Percentiles rank a stretch among this genome's conserved stretches.
These are phyloP conservation scores for Larix kaempferi DNA, from an alignment of 75 land plant genomes.

Conservation along the genomic window DNA sequence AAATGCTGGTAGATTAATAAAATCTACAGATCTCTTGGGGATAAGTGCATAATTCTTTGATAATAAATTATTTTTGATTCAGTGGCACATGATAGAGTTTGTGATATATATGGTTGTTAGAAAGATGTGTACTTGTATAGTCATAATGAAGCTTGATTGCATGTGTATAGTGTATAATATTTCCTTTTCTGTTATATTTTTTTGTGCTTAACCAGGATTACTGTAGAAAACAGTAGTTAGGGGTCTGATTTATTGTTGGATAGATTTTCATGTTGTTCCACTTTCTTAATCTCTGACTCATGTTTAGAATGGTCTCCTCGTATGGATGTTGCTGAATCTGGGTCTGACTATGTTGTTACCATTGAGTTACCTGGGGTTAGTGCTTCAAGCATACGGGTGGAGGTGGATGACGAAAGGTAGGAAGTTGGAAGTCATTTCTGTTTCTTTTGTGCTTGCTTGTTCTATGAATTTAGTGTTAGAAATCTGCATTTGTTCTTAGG, in stretches of 20 bases:
- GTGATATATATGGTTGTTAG: neutral
- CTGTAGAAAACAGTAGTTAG: conserved; percentile 14
- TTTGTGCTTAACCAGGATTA: neutral
- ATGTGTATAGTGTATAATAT: conserved; percentile 7
- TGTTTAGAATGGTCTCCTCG: conserved; percentile 69
- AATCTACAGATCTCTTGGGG: neutral
- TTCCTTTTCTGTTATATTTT: neutral
- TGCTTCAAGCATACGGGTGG: conserved; percentile 56
- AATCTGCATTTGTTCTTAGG: neutral
- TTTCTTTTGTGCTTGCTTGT: neutral
- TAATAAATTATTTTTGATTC: neutral
- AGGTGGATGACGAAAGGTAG: conserved; percentile 61
- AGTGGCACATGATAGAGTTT: neutral
- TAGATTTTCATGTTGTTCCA: conserved; percentile 6
- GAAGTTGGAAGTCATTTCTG: neutral
- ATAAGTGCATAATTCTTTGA: neutral
- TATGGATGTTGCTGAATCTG: conserved; percentile 74
- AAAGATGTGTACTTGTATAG: neutral
- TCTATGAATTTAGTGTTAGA: neutral
- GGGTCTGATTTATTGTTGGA: neutral
- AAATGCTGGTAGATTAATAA: neutral
- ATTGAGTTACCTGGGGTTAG: conserved; percentile 75
- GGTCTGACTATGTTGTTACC: conserved; percentile 43
- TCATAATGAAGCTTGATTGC: neutral
- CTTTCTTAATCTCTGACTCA: conserved; percentile 3